A percentile compares a stretch with the other conserved stretches of the same genome.
Evolutionary conservation across 495 filamentous ascomycete genomes (phyloP).

Genomic region (Neurospora africana): DNA sequence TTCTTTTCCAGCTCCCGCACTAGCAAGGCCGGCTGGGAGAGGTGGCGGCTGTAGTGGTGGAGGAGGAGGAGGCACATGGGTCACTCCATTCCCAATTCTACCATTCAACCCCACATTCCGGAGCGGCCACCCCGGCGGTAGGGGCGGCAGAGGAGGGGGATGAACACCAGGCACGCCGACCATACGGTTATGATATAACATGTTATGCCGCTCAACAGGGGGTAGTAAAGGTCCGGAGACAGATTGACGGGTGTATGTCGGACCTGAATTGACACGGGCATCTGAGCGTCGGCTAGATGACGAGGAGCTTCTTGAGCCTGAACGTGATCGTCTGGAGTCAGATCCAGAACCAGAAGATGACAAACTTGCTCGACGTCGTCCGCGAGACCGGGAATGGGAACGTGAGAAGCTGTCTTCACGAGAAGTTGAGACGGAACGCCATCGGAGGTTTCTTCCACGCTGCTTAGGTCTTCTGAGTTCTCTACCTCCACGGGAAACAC

Average conservation of each 20-base stretch:
- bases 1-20: background rate
- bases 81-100: background rate
- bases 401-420: slow-evolving; percentile 6
- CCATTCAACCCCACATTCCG: background rate
- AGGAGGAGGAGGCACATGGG: background rate
- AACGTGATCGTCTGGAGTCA: background rate
- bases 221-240: background rate
- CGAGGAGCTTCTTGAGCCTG: background rate
- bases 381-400: slow-evolving; percentile 24
- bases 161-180: background rate
- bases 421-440: slow-evolving; percentile 11
- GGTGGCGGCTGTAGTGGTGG: background rate
- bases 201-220: background rate
- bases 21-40: background rate
- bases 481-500: background rate
- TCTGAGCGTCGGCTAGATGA: background rate
- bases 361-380: slow-evolving; percentile 1
- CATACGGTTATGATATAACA: background rate
- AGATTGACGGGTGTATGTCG: background rate
- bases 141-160: background rate
- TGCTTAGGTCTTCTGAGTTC: slow-evolving; percentile 1
- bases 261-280: background rate
- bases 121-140: background rate
- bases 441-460: slow-evolving; percentile 3
- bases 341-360: background rate